Percentiles rank a stretch among this genome's conserved stretches.
Conservation (phyloP, 257 asterid species). For the Oldenlandia corymbosa region DNA sequence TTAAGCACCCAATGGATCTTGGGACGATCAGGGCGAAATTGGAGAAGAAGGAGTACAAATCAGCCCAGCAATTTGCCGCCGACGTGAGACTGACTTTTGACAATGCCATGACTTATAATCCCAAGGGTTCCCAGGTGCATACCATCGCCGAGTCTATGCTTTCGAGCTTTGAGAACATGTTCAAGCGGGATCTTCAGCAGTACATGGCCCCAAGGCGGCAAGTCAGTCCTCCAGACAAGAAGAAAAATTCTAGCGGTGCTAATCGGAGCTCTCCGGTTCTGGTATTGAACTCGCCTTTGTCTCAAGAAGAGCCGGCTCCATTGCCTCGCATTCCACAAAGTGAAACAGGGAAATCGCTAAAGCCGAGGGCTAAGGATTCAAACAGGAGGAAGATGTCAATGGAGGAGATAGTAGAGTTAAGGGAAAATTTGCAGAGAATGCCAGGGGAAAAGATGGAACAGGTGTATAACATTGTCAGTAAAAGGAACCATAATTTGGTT, state of each 20-base stretch:
- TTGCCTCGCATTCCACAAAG: neutral
- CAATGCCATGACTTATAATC: conserved; percentile 32
- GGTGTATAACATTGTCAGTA: conserved; percentile 17
- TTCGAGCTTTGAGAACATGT: conserved; percentile 17
- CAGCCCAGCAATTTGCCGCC: conserved; percentile 26
- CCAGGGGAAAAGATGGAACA: conserved; percentile 22
- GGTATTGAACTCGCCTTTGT: conserved; percentile 6
- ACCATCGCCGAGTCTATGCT: conserved; percentile 19
- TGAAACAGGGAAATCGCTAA: conserved; percentile 4
- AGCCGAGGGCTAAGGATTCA: conserved; percentile 15
- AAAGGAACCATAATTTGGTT: conserved; percentile 18
- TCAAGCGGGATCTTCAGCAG: conserved; percentile 16
- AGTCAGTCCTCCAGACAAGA: conserved; percentile 6
- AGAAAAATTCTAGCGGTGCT: neutral
- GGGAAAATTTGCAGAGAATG: conserved; percentile 16
- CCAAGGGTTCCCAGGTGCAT: conserved; percentile 22
- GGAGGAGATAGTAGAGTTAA: conserved; percentile 22
- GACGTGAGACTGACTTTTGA: conserved; percentile 36
- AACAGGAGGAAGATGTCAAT: conserved; percentile 19
- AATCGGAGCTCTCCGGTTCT: neutral
- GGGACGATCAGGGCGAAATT: conserved; percentile 29
- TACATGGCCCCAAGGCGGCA: conserved; percentile 11
- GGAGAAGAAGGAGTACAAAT: conserved; percentile 14
- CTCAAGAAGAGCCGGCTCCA: conserved; percentile 1
- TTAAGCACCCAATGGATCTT: conserved; percentile 37